phyloP scores from a whole-genome alignment of 306 rosid genomes.

The Neltuma alba region DNA sequence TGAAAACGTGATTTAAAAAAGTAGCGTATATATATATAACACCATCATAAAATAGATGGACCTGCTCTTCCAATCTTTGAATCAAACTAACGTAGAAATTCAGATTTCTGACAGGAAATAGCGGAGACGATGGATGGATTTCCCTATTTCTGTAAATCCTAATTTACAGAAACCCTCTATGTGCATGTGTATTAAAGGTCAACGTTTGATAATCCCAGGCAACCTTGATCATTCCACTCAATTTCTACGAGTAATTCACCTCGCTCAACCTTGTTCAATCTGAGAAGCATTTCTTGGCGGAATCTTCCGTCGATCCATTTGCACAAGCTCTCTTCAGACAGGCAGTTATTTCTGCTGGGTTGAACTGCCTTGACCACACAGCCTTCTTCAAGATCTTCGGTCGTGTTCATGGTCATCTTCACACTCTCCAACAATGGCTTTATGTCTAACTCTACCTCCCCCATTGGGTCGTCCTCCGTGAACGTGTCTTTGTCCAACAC shows the following conservation, averaged over 20 bases:
- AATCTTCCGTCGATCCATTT: slow-evolving; percentile 65
- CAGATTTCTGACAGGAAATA: too few relatives aligned
- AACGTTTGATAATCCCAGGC: slow-evolving; percentile 42
- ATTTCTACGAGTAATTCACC: slow-evolving; percentile 69
- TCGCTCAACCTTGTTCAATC: slow-evolving; percentile 64
- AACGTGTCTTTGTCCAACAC: slow-evolving; percentile 78
- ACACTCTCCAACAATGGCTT: slow-evolving; percentile 71
- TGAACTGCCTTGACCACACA: slow-evolving; percentile 54
- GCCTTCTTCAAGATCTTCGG: slow-evolving; percentile 52
- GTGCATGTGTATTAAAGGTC: neutral
- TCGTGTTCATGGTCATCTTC: slow-evolving; percentile 43
- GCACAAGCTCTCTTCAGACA: slow-evolving; percentile 65
- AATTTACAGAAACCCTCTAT: neutral
- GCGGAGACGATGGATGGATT: too few relatives aligned
- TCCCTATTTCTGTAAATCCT: neutral
- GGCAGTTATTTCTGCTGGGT: slow-evolving; percentile 58
- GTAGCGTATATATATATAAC: too few relatives aligned
- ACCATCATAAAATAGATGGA: too few relatives aligned
- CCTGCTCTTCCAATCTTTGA: too few relatives aligned
- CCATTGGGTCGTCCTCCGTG: slow-evolving; percentile 71
- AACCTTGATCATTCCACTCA: slow-evolving; percentile 62
- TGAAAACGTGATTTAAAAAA: too few relatives aligned
- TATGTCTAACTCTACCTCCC: slow-evolving; percentile 72
- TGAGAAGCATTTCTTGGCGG: slow-evolving; percentile 69
- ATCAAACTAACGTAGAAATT: too few relatives aligned